Base-by-base conservation (phyloP, 2,329 filamentous ascomycete genomes). In the Pseudogymnoascus sp. region DNA sequence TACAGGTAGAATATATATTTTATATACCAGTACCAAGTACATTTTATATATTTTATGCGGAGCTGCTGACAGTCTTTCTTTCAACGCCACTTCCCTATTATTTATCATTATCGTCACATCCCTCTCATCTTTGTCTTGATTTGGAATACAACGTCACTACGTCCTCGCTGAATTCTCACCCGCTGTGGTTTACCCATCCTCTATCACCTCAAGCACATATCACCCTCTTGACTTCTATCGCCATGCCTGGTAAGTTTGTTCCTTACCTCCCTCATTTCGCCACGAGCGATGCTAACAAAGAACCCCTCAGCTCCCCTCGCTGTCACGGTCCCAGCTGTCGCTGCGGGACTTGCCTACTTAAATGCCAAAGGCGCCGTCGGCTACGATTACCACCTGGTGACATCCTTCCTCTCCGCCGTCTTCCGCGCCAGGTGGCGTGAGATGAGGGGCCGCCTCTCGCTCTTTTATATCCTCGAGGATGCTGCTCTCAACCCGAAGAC, bases 391-490 rank as follows among this genome's bases (percentile, higher is more conserved):
- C 72, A 75, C 6, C 72, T 92, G 14, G 69, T 93, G n/a, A 78
- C 76, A 35, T 80, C 80, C 60, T 74, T 84, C 39, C 38, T 84
- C 11, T 79, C 78, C 30, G 74, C 80, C 16, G 68, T 77, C 11
- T 64, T 81, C 41, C 75, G 75, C 16, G 72, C 79, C 52, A 70
- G 73, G 7, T 72, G 78, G 64, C 79, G 81, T 65, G 79, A 86
- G 69, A 79, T 78, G 61, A 76, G 75, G 22, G 88, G 89, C 68
- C 82, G 81, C 30, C 72, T 90, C 63, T 93, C 85, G 70, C 75
- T 84, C 60, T 96, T 94, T 75, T 95, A 95, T 74, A 70, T 77
- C 11, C 80, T 96, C 62, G 91, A 96, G 73, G 75, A 81, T 41
- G 77, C 82, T 61, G 91, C 90, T 1, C 78, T 78, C 4, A 75